Percentiles rank a stretch among this genome's conserved stretches.
phyloP scores from a whole-genome alignment of 1,139 yeast genomes.

The Pichia sp. region DNA sequence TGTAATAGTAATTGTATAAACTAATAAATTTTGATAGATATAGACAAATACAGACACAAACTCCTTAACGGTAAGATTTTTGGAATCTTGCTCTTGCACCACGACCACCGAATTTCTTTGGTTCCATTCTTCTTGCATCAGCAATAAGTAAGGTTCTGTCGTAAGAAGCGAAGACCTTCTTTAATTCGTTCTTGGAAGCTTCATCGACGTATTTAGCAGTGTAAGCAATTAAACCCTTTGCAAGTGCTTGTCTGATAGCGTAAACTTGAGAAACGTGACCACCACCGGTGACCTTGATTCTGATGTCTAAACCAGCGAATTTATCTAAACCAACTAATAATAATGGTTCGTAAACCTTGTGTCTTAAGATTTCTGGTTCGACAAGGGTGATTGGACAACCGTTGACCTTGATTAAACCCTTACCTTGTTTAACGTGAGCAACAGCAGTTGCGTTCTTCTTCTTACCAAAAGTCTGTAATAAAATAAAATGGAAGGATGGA shows the following conservation, averaged over 20 bases:
- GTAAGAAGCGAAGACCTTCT: conserved; percentile 96
- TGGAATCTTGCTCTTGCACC: conserved; percentile 99
- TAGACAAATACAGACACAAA: conserved; percentile 14
- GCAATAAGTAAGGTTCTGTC: conserved; percentile 99
- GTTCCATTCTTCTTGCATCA: conserved; percentile 99
- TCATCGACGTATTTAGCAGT: conserved; percentile 99
- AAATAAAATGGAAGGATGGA: neutral
- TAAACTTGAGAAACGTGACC: conserved; percentile 99
- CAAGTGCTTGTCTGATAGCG: conserved; percentile 99
- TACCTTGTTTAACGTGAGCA: conserved; percentile 99
- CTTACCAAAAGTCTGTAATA: conserved; percentile 94
- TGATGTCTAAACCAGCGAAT: conserved; percentile 97
- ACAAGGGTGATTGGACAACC: conserved; percentile 99
- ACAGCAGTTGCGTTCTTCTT: conserved; percentile 99
- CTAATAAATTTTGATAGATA: conserved; percentile 1
- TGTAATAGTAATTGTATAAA: neutral
- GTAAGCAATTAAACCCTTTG: conserved; percentile 99
- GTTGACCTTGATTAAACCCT: conserved; percentile 98
- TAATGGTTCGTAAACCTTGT: conserved; percentile 99
- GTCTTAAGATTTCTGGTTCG: conserved; percentile 98
- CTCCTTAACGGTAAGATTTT: conserved; percentile 96
- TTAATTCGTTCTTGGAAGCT: conserved; percentile 99
- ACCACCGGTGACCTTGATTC: conserved; percentile 99
- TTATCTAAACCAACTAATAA: conserved; percentile 98
- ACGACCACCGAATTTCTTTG: conserved; percentile 99